Evolutionary conservation across 345 rosid genomes (phyloP).

Genomic region (Sonneratia alba): DNA sequence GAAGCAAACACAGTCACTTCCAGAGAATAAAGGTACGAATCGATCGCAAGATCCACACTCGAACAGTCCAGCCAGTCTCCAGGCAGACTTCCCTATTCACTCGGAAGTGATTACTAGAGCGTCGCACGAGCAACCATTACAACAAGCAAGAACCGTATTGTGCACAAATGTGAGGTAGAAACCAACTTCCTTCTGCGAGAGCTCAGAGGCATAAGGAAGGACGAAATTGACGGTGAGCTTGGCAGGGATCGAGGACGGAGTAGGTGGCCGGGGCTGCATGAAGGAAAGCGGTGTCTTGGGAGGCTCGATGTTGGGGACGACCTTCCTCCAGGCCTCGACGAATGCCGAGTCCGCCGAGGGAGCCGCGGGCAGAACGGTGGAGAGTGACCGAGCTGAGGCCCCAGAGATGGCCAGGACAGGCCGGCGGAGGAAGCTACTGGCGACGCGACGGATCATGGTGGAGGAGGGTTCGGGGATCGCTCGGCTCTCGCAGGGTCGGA

Average conservation of each 20-base stretch:
- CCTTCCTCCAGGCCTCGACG: slow-evolving; percentile 38
- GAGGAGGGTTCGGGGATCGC: slow-evolving; percentile 17
- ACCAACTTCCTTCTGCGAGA: slow-evolving; percentile 30
- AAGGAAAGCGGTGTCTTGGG: slow-evolving; percentile 40
- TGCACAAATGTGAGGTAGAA: background rate
- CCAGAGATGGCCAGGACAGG: slow-evolving; percentile 1
- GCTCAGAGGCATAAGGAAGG: slow-evolving; percentile 37
- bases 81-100: background rate
- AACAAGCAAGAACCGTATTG: background rate
- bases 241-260: slow-evolving; percentile 34
- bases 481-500: slow-evolving; percentile 38
- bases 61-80: background rate
- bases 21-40: too few species aligned
- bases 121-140: background rate
- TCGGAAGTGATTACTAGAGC: background rate
- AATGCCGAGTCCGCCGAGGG: slow-evolving; percentile 23
- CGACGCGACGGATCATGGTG: slow-evolving; percentile 31
- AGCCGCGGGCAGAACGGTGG: slow-evolving; percentile 27
- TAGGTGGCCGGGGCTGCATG: slow-evolving; percentile 29
- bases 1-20: too few species aligned
- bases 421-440: slow-evolving; percentile 11
- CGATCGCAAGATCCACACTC: too few species aligned
- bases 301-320: slow-evolving; percentile 28
- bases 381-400: slow-evolving; percentile 16
- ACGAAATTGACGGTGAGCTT: slow-evolving; percentile 47